Base-by-base conservation (phyloP, 2,329 filamentous ascomycete species). In the Aulographum hederae region DNA sequence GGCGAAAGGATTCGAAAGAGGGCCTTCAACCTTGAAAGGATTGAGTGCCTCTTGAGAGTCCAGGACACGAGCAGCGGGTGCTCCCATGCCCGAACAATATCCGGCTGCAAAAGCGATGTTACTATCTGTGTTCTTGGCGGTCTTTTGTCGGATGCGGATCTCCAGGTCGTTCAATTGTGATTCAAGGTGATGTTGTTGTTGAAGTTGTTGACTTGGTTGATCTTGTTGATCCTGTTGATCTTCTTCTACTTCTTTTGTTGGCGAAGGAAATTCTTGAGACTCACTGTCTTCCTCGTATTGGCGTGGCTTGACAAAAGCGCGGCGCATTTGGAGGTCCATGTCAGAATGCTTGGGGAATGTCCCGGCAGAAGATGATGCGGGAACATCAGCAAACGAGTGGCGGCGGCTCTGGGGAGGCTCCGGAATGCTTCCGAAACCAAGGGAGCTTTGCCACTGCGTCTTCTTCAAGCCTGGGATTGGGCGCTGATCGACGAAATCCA, bases 371-470 rank as follows among this genome's bases (percentile, higher is more conserved):
- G n/a, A n/a, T n/a, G n/a, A n/a, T n/a, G n/a, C n/a, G n/a, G 29
- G 29, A 18, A 31, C 29, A 23, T 31, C 57, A 11, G 60, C 80
- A 46, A 89, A 81, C 2, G 80, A 86, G 51, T 86, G 80, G 18
- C 80, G 71, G 36, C 80, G 68, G 43, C 78, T 82, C 44, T 84
- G 77, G 10, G 74, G 69, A 18, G 71, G 60, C 37, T 79, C 74
- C 3, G 60, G 61, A 16, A 68, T 41, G 12, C 65, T 62, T 28
- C 67, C 65, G 46, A 79, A 78, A 2, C 69, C 72, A n/a, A 73
- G 61, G 4, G 73, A 72, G 41, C 67, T 77, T 40, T 78, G 74
- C 77, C 77, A 84, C 38, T 70, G 67, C 3, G 65, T 70, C 43
- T 70, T 75, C 50, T 74, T 76, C 18, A 28, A 20, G 12, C 32